Percentiles rank a stretch among this genome's conserved stretches.
Conservation (phyloP, 164 flowering plant species). For the Akebia trifoliata region DNA sequence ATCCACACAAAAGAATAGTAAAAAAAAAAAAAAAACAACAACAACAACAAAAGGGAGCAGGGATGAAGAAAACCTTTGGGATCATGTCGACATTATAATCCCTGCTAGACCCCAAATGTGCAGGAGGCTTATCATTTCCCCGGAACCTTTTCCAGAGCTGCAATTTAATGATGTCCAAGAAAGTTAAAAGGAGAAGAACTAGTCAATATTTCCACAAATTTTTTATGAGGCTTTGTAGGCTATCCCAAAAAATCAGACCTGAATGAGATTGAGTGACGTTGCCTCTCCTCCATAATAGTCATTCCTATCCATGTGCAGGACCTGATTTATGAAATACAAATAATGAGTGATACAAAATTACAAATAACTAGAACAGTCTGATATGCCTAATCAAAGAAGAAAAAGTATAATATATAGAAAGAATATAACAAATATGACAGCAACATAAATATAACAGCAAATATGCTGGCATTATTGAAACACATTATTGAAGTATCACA, state of each 20-base stretch:
- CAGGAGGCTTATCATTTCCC: conserved; percentile 78
- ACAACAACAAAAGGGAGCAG: too few relatives aligned
- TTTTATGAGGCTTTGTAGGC: neutral
- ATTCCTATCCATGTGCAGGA: conserved; percentile 94
- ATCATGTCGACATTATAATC: conserved; percentile 96
- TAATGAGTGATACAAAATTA: conserved; percentile 3
- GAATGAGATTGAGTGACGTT: conserved; percentile 76
- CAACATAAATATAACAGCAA: too few relatives aligned
- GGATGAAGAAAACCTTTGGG: conserved; percentile 56
- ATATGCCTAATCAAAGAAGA: neutral
- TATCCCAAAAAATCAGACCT: conserved; percentile 35
- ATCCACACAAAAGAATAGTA: neutral
- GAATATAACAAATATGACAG: too few relatives aligned
- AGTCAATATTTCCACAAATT: too few relatives aligned
- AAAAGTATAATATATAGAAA: neutral
- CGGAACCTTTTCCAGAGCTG: conserved; percentile 89
- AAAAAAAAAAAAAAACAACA: too few relatives aligned
- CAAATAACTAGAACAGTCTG: neutral
- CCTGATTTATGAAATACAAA: conserved; percentile 36
- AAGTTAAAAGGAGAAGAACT: neutral
- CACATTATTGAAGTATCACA: too few relatives aligned
- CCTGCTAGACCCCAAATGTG: conserved; percentile 78
- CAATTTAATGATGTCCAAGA: too few relatives aligned
- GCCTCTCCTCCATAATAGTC: conserved; percentile 95
- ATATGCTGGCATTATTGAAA: too few relatives aligned